These are phyloP conservation scores for Fusarium torreyae DNA, from an alignment of 2,329 filamentous ascomycete species.

Conservation along the genomic window DNA sequence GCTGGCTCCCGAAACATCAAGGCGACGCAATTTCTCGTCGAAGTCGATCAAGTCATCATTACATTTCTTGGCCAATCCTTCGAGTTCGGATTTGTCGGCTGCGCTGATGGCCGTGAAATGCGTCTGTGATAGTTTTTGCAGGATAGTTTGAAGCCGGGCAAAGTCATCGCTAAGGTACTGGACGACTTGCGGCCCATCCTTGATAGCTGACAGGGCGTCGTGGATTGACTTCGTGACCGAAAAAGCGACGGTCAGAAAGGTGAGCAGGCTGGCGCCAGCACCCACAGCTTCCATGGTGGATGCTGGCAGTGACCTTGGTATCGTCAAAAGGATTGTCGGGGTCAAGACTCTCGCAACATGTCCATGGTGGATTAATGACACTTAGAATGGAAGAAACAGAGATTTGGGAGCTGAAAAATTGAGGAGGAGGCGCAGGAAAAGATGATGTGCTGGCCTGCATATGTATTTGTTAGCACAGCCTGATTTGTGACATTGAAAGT, in stretches of 20 bases:
- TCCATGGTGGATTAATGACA: too few relatives aligned
- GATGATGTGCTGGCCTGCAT: too few relatives aligned
- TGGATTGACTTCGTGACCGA: neutral
- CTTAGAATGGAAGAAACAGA: neutral
- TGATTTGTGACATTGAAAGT: neutral
- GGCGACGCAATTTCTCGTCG: rapidly evolving
- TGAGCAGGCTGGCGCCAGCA: neutral
- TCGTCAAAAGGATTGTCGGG: too few relatives aligned
- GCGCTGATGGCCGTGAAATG: rapidly evolving
- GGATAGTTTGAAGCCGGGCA: rapidly evolving
- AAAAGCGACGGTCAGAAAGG: conserved; percentile 8
- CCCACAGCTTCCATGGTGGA: conserved; percentile 9
- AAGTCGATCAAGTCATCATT: rapidly evolving
- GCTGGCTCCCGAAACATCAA: neutral
- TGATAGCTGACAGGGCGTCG: neutral
- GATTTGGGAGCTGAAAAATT: neutral
- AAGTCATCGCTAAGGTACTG: rapidly evolving
- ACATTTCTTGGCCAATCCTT: rapidly evolving
- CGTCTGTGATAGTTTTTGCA: rapidly evolving
- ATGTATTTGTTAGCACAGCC: conserved; percentile 1
- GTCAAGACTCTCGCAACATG: too few relatives aligned
- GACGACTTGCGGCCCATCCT: conserved; percentile 1
- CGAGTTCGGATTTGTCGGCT: neutral
- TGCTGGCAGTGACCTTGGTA: rapidly evolving
- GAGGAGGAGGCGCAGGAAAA: neutral